phyloP scores from a whole-genome alignment of 2,329 filamentous ascomycete species.

The Coniochaeta sp. region DNA sequence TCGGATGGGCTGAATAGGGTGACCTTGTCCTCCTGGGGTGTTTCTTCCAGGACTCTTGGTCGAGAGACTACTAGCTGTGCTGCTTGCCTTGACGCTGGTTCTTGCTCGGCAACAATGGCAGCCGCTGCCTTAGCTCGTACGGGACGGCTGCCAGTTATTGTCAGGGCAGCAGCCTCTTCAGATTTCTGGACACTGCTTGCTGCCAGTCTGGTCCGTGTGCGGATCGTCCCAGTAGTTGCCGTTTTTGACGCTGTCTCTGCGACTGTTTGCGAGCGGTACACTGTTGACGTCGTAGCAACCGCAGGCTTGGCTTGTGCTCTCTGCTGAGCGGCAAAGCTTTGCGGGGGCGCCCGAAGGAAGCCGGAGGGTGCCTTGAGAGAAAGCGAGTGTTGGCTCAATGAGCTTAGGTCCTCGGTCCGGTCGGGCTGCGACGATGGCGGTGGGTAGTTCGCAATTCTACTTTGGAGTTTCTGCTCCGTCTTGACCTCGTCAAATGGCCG shows the following conservation, averaged over 20 bases:
- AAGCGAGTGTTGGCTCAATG: conserved; percentile 16
- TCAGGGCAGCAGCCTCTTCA: background rate
- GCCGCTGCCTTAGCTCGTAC: conserved; percentile 4
- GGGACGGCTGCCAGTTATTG: background rate
- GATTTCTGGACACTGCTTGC: background rate
- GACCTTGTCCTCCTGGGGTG: conserved; percentile 23
- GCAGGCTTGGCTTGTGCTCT: conserved; percentile 46
- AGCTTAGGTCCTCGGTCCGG: conserved; percentile 26
- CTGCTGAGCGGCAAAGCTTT: conserved; percentile 62
- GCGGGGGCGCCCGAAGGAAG: conserved; percentile 46
- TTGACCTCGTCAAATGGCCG: conserved; percentile 56
- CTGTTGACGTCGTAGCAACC: conserved; percentile 15
- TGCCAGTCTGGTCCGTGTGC: background rate
- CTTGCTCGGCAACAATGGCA: background rate
- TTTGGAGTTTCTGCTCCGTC: conserved; percentile 40
- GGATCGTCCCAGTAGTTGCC: background rate
- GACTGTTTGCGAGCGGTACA: conserved; percentile 21
- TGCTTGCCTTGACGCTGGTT: background rate
- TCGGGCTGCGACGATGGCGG: conserved; percentile 4
- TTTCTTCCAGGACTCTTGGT: conserved; percentile 4
- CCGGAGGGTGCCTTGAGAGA: conserved; percentile 26
- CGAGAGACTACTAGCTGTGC: background rate
- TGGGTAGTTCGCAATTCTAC: conserved; percentile 11
- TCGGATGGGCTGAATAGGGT: conserved; percentile 52
- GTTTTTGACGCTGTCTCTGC: background rate